A percentile compares a stretch with the other conserved stretches of the same genome.
These are phyloP conservation scores for Pythium scleroteichum DNA, from an alignment of 352 stramenopile genomes.

Conservation along the genomic window DNA sequence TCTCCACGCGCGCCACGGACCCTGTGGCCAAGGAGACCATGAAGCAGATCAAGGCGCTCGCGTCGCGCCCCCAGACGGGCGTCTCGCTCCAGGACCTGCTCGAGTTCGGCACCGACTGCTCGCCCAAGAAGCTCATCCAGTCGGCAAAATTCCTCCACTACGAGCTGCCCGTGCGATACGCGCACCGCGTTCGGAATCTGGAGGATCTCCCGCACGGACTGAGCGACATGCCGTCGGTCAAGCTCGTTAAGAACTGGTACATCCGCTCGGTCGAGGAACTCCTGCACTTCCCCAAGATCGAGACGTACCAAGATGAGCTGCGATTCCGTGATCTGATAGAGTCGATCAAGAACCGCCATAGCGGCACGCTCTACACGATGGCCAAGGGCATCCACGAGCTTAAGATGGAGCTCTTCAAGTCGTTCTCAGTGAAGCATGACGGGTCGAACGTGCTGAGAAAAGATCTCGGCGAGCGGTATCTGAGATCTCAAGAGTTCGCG, in stretches of 20 bases:
- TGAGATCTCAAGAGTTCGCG: conserved; percentile 79
- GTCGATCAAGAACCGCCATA: conserved; percentile 97
- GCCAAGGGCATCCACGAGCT: conserved; percentile 98
- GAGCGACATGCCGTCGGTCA: conserved; percentile 92
- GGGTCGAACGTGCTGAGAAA: conserved; percentile 31
- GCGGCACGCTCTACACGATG: conserved; percentile 99
- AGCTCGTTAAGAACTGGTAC: conserved; percentile 97
- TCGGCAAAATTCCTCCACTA: conserved; percentile 96
- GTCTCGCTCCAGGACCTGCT: conserved; percentile 88
- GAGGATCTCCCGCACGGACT: conserved; percentile 94
- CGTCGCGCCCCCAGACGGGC: conserved; percentile 75
- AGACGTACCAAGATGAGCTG: conserved; percentile 87
- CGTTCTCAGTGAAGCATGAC: conserved; percentile 55
- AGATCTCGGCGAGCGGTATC: conserved; percentile 67
- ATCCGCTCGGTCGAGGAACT: conserved; percentile 96
- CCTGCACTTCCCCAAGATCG: conserved; percentile 78
- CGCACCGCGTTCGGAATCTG: conserved; percentile 95
- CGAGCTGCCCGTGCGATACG: conserved; percentile 98
- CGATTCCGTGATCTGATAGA: conserved; percentile 94
- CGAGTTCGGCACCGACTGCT: conserved; percentile 85
- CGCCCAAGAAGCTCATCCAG: conserved; percentile 85
- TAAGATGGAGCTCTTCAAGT: conserved; percentile 85
- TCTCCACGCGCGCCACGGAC: conserved; percentile 26
- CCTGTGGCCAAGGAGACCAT: conserved; percentile 38
- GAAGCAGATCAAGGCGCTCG: conserved; percentile 68